These are phyloP conservation scores for Vigna hirtella DNA, from an alignment of 306 rosid species.

Conservation along the genomic window DNA sequence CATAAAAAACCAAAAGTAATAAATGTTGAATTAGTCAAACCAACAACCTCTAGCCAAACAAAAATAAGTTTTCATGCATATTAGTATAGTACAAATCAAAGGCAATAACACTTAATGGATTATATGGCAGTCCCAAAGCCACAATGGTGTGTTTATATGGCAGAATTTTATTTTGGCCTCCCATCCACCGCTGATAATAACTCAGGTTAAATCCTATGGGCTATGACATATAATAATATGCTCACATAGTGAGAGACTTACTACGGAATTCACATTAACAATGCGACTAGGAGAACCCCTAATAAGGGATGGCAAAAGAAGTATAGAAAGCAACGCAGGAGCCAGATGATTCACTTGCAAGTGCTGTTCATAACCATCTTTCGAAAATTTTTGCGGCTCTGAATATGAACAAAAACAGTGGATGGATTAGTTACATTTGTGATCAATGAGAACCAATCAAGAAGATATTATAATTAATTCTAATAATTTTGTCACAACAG, in stretches of 20 bases:
- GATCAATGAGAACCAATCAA: constrained; percentile 29
- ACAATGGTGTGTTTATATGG: no score
- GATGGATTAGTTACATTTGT: constrained; percentile 33
- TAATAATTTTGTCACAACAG: constrained; percentile 12
- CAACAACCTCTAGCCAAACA: constrained; percentile 17
- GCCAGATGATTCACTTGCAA: constrained; percentile 99
- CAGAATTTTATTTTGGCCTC: no score
- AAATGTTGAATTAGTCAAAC: constrained; percentile 21
- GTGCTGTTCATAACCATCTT: constrained; percentile 95
- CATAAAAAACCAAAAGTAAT: constrained; percentile 8
- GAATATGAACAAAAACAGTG: constrained; percentile 44
- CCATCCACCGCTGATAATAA: no score
- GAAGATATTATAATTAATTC: constrained; percentile 15
- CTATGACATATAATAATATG: constrained; percentile 2
- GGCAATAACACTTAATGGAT: background rate
- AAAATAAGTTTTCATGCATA: background rate
- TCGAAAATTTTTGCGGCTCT: constrained; percentile 92
- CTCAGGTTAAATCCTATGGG: background rate
- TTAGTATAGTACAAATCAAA: constrained; percentile 5
- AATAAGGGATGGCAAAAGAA: constrained; percentile 95
- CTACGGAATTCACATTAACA: constrained; percentile 84
- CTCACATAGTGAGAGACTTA: constrained; percentile 58
- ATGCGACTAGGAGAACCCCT: constrained; percentile 97
- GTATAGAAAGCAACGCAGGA: constrained; percentile 89
- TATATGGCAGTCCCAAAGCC: no score